Conservation (phyloP, 2,329 filamentous ascomycete genomes). For the Bipolaris zeicola region DNA sequence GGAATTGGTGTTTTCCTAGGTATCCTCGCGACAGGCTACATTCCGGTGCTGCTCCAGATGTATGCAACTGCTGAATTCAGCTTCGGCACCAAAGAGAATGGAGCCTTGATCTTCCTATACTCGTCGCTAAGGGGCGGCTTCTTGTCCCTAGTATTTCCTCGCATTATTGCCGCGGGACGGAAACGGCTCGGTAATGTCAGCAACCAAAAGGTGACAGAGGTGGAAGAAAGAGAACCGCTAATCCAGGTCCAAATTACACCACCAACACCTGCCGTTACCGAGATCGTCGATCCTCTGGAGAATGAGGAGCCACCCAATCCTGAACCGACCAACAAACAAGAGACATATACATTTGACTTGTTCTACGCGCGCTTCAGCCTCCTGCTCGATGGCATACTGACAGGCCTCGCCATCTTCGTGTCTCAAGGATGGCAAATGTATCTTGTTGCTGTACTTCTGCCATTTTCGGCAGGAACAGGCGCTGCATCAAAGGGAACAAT, state of each 20-base stretch:
- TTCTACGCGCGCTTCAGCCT: conserved; percentile 70
- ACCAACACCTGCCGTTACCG: conserved; percentile 37
- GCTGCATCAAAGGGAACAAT: conserved; percentile 76
- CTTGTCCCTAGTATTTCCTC: conserved; percentile 53
- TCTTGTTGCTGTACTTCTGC: conserved; percentile 67
- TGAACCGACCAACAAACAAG: conserved; percentile 47
- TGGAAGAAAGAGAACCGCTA: conserved; percentile 17
- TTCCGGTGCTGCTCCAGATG: conserved; percentile 62
- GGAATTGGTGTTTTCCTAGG: conserved; percentile 70
- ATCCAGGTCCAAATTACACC: conserved; percentile 33
- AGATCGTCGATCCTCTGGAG: conserved; percentile 56
- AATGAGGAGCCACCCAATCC: conserved; percentile 56
- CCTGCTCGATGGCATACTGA: conserved; percentile 68
- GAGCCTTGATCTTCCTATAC: conserved; percentile 54
- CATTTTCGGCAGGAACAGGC: conserved; percentile 71
- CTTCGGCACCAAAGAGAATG: conserved; percentile 54
- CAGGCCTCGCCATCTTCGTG: conserved; percentile 66
- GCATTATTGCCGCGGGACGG: conserved; percentile 51
- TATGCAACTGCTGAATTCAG: conserved; percentile 54
- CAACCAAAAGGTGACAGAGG: not conserved
- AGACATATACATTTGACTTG: conserved; percentile 67
- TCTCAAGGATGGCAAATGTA: conserved; percentile 71
- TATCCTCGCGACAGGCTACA: conserved; percentile 72
- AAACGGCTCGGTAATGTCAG: conserved; percentile 46
- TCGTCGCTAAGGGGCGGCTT: conserved; percentile 53